These are phyloP conservation scores for Neurospora tetraspora DNA, from an alignment of 495 filamentous ascomycete species.

Conservation along the genomic window DNA sequence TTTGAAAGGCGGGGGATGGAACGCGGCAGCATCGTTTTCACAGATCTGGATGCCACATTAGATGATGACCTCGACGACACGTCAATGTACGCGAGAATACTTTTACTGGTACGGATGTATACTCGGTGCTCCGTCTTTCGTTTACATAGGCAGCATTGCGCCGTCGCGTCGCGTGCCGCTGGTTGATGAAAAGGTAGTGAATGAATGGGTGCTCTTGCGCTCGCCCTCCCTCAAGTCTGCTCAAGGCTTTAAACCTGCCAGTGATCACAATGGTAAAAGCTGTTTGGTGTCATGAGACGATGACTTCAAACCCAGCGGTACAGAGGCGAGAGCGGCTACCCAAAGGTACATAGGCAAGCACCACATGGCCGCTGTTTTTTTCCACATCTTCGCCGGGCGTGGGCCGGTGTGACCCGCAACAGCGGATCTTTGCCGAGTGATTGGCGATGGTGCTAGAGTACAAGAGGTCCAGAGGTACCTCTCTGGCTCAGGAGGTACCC, in stretches of 20 bases:
- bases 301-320: not conserved
- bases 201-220: not conserved
- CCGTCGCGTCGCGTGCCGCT: not conserved
- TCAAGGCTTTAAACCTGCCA: not conserved
- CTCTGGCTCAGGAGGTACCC: not conserved
- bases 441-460: not conserved
- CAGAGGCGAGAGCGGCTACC: not conserved
- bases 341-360: not conserved
- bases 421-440: not conserved
- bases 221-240: not conserved
- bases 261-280: not conserved
- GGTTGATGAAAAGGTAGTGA: not conserved
- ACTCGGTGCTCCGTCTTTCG: not conserved
- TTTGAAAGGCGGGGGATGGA: constrained; percentile 47
- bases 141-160: not conserved
- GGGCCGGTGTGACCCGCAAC: not conserved
- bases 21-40: constrained; percentile 12
- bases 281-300: not conserved
- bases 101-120: not conserved
- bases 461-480: not conserved
- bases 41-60: not conserved
- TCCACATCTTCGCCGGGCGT: not conserved
- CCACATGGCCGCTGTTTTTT: not conserved
- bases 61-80: not conserved
- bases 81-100: not conserved